Percentiles rank a stretch among this genome's conserved stretches.
phyloP scores from a whole-genome alignment of 768 basidiomycete genomes.

The Panaeolus papilionaceus region DNA sequence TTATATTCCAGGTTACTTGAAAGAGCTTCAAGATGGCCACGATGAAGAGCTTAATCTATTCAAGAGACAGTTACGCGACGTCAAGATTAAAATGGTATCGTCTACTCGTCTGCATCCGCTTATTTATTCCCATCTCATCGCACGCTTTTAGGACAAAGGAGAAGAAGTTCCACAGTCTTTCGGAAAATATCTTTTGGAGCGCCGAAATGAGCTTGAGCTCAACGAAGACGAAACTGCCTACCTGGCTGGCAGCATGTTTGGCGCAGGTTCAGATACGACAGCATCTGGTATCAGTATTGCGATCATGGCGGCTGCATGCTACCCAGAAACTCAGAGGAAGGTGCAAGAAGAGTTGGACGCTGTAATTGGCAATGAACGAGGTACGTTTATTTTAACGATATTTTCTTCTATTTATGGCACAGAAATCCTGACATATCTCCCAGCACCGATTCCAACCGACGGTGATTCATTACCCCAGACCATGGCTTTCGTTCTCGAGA shows the following conservation, averaged over 20 bases:
- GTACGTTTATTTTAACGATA: constrained; percentile 27
- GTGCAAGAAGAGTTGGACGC: constrained; percentile 63
- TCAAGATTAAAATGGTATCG: constrained; percentile 51
- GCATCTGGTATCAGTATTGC: constrained; percentile 61
- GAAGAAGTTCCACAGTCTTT: constrained; percentile 55
- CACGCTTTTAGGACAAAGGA: constrained; percentile 31
- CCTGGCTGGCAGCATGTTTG: constrained; percentile 68
- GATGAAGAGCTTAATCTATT: constrained; percentile 61
- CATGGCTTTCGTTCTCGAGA: constrained; percentile 55
- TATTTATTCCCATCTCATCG: not conserved
- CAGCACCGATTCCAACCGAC: constrained; percentile 47
- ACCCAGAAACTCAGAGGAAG: constrained; percentile 54
- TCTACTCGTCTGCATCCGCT: not conserved
- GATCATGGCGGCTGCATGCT: constrained; percentile 61
- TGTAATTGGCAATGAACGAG: constrained; percentile 52
- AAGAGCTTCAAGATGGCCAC: constrained; percentile 61
- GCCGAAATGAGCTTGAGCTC: constrained; percentile 57
- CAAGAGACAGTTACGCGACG: constrained; percentile 54
- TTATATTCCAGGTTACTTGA: constrained; percentile 66
- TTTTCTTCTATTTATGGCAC: not conserved
- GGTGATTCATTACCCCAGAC: constrained; percentile 48
- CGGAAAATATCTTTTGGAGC: constrained; percentile 62
- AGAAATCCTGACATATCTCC: not conserved
- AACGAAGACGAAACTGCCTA: constrained; percentile 66
- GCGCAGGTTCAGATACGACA: constrained; percentile 71